Evolutionary conservation across 176 grass and related monocot species (phyloP), one percentile per base, ranked within the genome.

Genomic region (Panicum miliaceum): DNA sequence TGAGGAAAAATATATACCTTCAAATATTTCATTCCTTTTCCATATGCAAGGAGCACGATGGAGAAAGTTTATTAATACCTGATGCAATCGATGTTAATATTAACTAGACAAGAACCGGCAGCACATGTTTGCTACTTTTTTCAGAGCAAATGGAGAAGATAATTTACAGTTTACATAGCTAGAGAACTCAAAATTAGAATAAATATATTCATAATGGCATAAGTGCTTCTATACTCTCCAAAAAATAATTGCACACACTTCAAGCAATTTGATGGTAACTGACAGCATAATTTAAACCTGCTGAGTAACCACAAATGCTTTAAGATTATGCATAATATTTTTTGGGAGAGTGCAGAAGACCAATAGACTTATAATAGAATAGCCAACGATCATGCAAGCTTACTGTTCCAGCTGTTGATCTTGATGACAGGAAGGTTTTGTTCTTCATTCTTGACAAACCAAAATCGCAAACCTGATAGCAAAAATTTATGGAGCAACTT

Each of bases 341-440:
- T 45, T 42, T 7, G 10, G n/a, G 36, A 38, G 22, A 71, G 37
- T 71, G 51, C 48, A 67, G 15, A 63, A 82, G 61, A 25, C 48
- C 73, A 40, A 66, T 15, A 46, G 77, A 37, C 0, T 22, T 26
- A 65, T 53, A 20, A 0, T 50, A 40, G 81, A 83, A 69, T 64
- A 51, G 14, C 25, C 8, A 53, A 10, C 13, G 78, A 82, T 64
- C 26, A 26, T 79, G 67, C 38, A 80, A 84, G 73, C 93, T 94
- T 90, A 99, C 96, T 67, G 96, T 99, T 96, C 96, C 96, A 89
- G 93, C 96, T 35, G 93, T 99, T 90, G 96, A 99, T 90, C 93
- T 92, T 50, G 96, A 99, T 74, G 96, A 99, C 72, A 99, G 79
- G 85, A 99, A 99, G 34, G 93, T 99, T 68, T 92, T 94, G 64